Evolutionary conservation across 106 monocot genomes (phyloP).

Genomic region (Ottelia alismoides): DNA sequence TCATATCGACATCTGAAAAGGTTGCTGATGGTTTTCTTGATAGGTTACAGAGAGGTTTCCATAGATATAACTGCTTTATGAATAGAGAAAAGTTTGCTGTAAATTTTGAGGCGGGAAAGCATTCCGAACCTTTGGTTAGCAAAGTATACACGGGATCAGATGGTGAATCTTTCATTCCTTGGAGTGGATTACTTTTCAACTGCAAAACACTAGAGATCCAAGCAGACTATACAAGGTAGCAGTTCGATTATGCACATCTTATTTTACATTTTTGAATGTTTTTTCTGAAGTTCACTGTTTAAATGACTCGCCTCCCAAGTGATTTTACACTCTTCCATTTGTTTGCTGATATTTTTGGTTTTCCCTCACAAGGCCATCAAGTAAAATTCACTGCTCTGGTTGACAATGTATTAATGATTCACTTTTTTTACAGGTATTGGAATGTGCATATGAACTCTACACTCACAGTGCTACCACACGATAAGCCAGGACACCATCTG

Average conservation of each 20-base stretch:
- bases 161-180: slow-evolving; percentile 74
- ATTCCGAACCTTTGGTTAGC: slow-evolving; percentile 5
- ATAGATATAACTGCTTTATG: slow-evolving; percentile 76
- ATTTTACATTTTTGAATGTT: neutral
- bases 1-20: slow-evolving; percentile 63
- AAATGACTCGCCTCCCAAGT: neutral
- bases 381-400: no score
- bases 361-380: neutral
- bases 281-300: no score
- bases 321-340: neutral
- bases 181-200: slow-evolving; percentile 90
- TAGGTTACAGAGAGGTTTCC: slow-evolving; percentile 66
- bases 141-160: slow-evolving; percentile 44
- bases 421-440: slow-evolving; percentile 42
- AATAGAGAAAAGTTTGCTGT: slow-evolving; percentile 62
- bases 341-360: neutral
- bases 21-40: slow-evolving; percentile 44
- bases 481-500: slow-evolving; percentile 19
- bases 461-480: slow-evolving; percentile 37
- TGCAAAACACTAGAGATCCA: slow-evolving; percentile 72
- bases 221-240: slow-evolving; percentile 96
- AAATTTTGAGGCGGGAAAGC: slow-evolving; percentile 39
- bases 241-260: slow-evolving; percentile 15
- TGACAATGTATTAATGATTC: no score
- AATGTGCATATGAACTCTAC: slow-evolving; percentile 49